Conservation (phyloP, 371 early-diverging fungal species). For the Rhizomucor miehei region DNA sequence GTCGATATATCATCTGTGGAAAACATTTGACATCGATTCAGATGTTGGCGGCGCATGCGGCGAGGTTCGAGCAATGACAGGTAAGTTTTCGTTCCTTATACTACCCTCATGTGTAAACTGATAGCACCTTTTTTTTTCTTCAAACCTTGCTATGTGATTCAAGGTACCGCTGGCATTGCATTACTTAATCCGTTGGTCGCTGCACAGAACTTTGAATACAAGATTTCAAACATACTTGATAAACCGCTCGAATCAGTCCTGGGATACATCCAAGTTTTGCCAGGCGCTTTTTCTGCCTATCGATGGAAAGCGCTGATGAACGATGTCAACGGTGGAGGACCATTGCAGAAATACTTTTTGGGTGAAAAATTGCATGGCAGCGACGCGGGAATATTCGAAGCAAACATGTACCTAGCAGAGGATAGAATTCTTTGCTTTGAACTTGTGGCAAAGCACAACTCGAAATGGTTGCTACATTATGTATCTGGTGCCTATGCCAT, state of each 20-base stretch:
- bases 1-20: slow-evolving; percentile 90
- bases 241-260: slow-evolving; percentile 95
- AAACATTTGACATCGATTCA: slow-evolving; percentile 88
- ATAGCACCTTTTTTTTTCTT: too few species aligned
- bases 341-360: slow-evolving; percentile 88
- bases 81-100: too few species aligned
- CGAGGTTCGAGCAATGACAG: slow-evolving; percentile 90
- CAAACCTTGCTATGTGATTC: too few species aligned
- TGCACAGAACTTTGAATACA: slow-evolving; percentile 96
- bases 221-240: slow-evolving; percentile 95
- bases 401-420: slow-evolving; percentile 82
- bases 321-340: slow-evolving; percentile 61
- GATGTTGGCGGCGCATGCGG: slow-evolving; percentile 93
- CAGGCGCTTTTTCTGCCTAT: slow-evolving; percentile 96
- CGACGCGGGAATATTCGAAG: slow-evolving; percentile 63
- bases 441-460: slow-evolving; percentile 69
- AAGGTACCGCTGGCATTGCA: slow-evolving; percentile 55
- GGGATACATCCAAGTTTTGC: slow-evolving; percentile 93
- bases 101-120: too few species aligned
- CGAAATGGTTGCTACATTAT: slow-evolving; percentile 70
- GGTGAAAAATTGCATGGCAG: slow-evolving; percentile 86
- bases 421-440: slow-evolving; percentile 90
- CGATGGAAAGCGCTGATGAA: slow-evolving; percentile 85
- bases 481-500: slow-evolving; percentile 72
- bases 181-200: slow-evolving; percentile 88